Percentiles rank a stretch among this genome's conserved stretches.
Conservation (phyloP, 2,329 filamentous ascomycete species). For the Scytalidium sp. region DNA sequence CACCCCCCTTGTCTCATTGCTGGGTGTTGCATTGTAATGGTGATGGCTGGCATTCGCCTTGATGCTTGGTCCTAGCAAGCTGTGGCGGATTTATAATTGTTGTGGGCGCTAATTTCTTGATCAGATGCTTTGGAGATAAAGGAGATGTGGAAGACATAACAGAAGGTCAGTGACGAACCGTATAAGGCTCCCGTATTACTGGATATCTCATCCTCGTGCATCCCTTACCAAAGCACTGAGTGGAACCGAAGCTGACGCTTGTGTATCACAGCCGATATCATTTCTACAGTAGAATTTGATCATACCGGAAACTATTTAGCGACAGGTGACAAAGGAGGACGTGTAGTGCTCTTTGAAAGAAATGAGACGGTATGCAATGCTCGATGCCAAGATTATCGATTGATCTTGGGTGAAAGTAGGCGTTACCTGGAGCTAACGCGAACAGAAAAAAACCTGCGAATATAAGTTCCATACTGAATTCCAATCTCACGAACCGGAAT, state of each 20-base stretch:
- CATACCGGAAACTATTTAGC: slow-evolving; percentile 87
- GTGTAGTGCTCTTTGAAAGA: slow-evolving; percentile 83
- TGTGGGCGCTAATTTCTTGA: slow-evolving; percentile 19
- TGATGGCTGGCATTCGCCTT: slow-evolving; percentile 1
- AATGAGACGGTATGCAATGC: slow-evolving; percentile 77
- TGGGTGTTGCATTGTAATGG: background rate
- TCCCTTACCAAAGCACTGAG: background rate
- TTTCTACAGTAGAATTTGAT: slow-evolving; percentile 88
- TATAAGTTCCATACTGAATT: slow-evolving; percentile 99
- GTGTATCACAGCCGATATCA: slow-evolving; percentile 69
- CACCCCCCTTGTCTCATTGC: slow-evolving; percentile 1
- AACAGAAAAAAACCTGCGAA: slow-evolving; percentile 98
- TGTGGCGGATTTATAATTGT: background rate
- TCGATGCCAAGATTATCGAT: background rate
- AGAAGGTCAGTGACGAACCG: slow-evolving; percentile 24
- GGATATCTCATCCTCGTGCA: background rate
- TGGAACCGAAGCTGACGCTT: slow-evolving; percentile 15
- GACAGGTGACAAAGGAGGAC: slow-evolving; percentile 85
- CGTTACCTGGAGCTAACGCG: slow-evolving; percentile 29
- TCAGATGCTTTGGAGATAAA: slow-evolving; percentile 98
- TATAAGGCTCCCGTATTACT: background rate
- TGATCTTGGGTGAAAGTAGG: too few species aligned
- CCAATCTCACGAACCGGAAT: slow-evolving; percentile 98
- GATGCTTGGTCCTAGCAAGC: background rate
- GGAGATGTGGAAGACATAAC: slow-evolving; percentile 78